These are phyloP conservation scores for Verticillium nonalfalfae DNA, from an alignment of 2,329 filamentous ascomycete species.

Conservation along the genomic window DNA sequence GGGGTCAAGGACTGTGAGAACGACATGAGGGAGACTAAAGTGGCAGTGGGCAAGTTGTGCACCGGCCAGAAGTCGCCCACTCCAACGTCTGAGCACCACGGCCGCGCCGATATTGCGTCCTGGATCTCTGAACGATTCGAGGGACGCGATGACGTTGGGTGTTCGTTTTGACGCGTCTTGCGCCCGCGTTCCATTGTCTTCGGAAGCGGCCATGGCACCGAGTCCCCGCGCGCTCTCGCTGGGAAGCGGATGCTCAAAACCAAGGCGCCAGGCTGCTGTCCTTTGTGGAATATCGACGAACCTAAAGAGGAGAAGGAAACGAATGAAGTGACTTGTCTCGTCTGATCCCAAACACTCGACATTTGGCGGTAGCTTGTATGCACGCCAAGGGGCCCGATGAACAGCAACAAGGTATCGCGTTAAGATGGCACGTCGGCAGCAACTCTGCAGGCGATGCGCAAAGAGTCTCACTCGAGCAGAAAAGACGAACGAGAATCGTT, in stretches of 20 bases:
- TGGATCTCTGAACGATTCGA: not conserved
- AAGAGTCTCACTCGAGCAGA: conserved; percentile 3
- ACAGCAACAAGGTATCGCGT: conserved; percentile 1
- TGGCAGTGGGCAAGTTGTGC: not conserved
- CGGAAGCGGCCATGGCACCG: not conserved
- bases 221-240: not conserved
- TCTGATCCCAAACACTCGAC: conserved; percentile 19
- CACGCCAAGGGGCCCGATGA: conserved; percentile 3
- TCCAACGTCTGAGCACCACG: not conserved
- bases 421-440: conserved; percentile 3
- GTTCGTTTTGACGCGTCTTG: not conserved
- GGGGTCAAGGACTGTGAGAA: conserved; percentile 1
- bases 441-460: conserved; percentile 2
- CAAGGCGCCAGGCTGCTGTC: not conserved
- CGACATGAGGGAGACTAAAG: conserved; percentile 8
- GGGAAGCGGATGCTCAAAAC: not conserved
- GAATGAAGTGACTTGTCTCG: conserved; percentile 29
- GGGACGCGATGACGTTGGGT: not conserved
- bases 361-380: conserved; percentile 13
- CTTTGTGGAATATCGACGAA: not conserved
- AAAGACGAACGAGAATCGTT: conserved; percentile 14
- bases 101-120: not conserved
- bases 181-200: not conserved
- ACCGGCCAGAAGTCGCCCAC: not conserved
- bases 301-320: conserved; percentile 5